Conservation (phyloP, 2,329 filamentous ascomycete genomes). For the Colletotrichum lindemuthianum region DNA sequence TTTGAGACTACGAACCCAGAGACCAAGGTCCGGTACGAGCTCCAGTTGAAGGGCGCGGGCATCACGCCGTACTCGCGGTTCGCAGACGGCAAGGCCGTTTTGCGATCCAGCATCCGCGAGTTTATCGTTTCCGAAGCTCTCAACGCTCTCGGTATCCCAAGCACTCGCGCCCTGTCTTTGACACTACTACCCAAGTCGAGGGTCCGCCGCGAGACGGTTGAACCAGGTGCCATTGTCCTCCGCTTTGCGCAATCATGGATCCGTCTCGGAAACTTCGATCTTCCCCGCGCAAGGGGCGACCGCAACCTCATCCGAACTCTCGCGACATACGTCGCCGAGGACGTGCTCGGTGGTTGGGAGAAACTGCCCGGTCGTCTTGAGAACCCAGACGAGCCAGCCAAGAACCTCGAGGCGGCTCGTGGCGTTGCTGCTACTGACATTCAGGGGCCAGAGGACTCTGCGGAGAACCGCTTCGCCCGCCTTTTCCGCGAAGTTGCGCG, state of each 20-base stretch:
- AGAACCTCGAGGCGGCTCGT: conserved; percentile 55
- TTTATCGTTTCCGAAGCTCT: conserved; percentile 92
- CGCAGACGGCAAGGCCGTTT: conserved; percentile 92
- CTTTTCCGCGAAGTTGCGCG: conserved; percentile 89
- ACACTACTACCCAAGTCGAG: conserved; percentile 77
- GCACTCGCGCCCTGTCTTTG: conserved; percentile 85
- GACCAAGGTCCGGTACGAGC: conserved; percentile 81
- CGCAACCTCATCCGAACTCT: conserved; percentile 77
- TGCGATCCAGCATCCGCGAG: conserved; percentile 92
- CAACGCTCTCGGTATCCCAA: conserved; percentile 85
- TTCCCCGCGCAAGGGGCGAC: conserved; percentile 85
- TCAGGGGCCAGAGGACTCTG: conserved; percentile 73
- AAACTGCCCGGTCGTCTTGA: conserved; percentile 73
- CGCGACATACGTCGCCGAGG: conserved; percentile 85
- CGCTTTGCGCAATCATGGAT: conserved; percentile 94
- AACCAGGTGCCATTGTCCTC: conserved; percentile 92
- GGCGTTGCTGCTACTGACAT: conserved; percentile 66
- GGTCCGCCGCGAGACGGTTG: conserved; percentile 81
- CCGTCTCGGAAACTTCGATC: conserved; percentile 93
- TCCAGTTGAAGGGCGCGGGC: conserved; percentile 95
- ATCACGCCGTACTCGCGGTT: conserved; percentile 95
- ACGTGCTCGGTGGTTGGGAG: conserved; percentile 90
- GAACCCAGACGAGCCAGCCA: conserved; percentile 60
- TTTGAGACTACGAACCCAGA: conserved; percentile 86
- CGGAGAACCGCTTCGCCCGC: conserved; percentile 87